Evolutionary conservation across 2,329 filamentous ascomycete species (phyloP).

Genomic region (Sclerotinia sclerotiorum): DNA sequence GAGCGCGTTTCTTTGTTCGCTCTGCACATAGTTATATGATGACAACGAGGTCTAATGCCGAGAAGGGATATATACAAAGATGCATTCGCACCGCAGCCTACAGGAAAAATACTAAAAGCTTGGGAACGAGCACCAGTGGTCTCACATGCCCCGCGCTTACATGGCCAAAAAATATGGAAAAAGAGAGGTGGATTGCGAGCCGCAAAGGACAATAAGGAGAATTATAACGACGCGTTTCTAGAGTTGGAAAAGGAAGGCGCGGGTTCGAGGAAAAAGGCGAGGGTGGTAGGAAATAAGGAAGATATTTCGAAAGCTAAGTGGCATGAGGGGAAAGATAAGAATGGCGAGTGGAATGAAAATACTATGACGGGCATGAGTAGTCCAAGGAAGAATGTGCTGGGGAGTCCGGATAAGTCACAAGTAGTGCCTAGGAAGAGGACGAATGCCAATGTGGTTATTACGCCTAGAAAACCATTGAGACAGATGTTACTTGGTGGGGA

Average conservation of each 20-base stretch:
- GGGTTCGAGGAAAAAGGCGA: slow-evolving; percentile 42
- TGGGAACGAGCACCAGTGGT: slow-evolving; percentile 40
- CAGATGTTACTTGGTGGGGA: slow-evolving; percentile 25
- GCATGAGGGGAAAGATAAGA: slow-evolving; percentile 26
- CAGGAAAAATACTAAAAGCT: slow-evolving; percentile 28
- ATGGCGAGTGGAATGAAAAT: neutral
- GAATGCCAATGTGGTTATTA: slow-evolving; percentile 39
- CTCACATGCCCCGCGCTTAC: slow-evolving; percentile 38
- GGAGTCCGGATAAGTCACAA: slow-evolving; percentile 6
- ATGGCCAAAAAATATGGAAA: slow-evolving; percentile 42
- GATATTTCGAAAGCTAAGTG: slow-evolving; percentile 41
- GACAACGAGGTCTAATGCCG: neutral
- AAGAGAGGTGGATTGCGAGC: slow-evolving; percentile 26
- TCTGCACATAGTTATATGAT: neutral
- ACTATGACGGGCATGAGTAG: slow-evolving; percentile 15
- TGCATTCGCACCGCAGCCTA: slow-evolving; percentile 33
- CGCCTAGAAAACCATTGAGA: slow-evolving; percentile 36
- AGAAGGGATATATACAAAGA: slow-evolving; percentile 38
- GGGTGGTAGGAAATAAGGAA: slow-evolving; percentile 37
- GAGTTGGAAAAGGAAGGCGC: slow-evolving; percentile 43
- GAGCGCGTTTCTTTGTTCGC: slow-evolving; percentile 27
- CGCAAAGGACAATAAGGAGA: slow-evolving; percentile 31
- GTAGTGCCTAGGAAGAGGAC: slow-evolving; percentile 39
- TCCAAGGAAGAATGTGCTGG: slow-evolving; percentile 29
- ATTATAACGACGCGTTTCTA: slow-evolving; percentile 28